Percentiles rank a stretch among this genome's conserved stretches.
These are phyloP conservation scores for Rhododendron griersonianum DNA, from an alignment of 148 eudicot genomes.

Conservation along the genomic window DNA sequence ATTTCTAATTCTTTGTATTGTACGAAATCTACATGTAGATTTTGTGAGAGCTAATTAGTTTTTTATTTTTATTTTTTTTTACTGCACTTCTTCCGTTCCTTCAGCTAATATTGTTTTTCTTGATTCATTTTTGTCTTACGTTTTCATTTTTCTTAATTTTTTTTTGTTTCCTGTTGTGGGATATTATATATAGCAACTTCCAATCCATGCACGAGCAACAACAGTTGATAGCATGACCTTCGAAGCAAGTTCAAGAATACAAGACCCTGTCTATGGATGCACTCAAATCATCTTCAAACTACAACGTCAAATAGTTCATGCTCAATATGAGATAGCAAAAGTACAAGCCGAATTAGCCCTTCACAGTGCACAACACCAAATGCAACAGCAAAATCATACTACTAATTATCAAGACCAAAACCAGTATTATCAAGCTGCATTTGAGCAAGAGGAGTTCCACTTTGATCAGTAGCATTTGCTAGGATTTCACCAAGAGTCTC, in stretches of 20 bases:
- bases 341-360: constrained; percentile 26
- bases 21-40: too few species aligned
- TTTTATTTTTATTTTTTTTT: too few species aligned
- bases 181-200: constrained; percentile 19
- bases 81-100: too few species aligned
- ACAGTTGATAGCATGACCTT: constrained; percentile 32
- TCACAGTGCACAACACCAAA: constrained; percentile 8
- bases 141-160: background rate
- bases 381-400: background rate
- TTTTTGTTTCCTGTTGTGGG: too few species aligned
- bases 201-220: constrained; percentile 17
- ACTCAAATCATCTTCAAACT: constrained; percentile 30
- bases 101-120: background rate
- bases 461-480: background rate
- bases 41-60: too few species aligned
- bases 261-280: constrained; percentile 41
- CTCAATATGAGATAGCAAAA: constrained; percentile 28
- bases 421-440: background rate
- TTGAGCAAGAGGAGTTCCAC: background rate
- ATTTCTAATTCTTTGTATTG: too few species aligned
- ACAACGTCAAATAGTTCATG: constrained; percentile 28
- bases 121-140: background rate
- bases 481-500: background rate
- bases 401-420: background rate
- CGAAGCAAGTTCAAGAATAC: constrained; percentile 35